phyloP scores from a whole-genome alignment of 2,329 filamentous ascomycete genomes.

The Scorias spongiosa region DNA sequence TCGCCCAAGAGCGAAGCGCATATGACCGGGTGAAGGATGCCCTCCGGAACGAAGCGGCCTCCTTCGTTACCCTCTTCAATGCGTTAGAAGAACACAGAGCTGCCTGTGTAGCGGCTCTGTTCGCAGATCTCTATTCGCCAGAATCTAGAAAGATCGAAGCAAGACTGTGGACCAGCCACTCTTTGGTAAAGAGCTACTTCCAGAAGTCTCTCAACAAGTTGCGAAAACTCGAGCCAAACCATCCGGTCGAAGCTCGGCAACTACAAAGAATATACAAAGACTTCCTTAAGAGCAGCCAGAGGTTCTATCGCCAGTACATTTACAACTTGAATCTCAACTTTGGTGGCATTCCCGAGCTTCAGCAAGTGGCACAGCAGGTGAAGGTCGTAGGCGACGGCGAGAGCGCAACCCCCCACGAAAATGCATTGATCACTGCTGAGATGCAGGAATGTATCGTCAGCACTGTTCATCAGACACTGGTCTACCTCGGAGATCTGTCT shows the following conservation, averaged over 20 bases:
- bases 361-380: conserved; percentile 34
- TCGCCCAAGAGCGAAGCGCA: conserved; percentile 15
- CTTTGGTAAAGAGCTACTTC: conserved; percentile 63
- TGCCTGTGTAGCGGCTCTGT: conserved; percentile 56
- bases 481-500: conserved; percentile 78
- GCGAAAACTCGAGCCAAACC: conserved; percentile 36
- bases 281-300: conserved; percentile 76
- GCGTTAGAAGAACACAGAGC: conserved; percentile 41
- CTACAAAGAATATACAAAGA: conserved; percentile 65
- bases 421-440: conserved; percentile 20
- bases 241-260: conserved; percentile 53
- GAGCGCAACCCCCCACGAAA: conserved; percentile 7
- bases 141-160: conserved; percentile 49
- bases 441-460: conserved; percentile 47
- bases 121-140: conserved; percentile 55
- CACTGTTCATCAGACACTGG: conserved; percentile 69
- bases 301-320: conserved; percentile 78
- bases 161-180: conserved; percentile 65
- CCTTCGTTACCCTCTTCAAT: conserved; percentile 10
- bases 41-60: conserved; percentile 11
- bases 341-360: conserved; percentile 41
- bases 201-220: conserved; percentile 46
- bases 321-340: conserved; percentile 53
- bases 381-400: conserved; percentile 12
- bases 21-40: conserved; percentile 14